phyloP scores from a whole-genome alignment of 2,329 filamentous ascomycete genomes.

The Boeremia lycopersici region DNA sequence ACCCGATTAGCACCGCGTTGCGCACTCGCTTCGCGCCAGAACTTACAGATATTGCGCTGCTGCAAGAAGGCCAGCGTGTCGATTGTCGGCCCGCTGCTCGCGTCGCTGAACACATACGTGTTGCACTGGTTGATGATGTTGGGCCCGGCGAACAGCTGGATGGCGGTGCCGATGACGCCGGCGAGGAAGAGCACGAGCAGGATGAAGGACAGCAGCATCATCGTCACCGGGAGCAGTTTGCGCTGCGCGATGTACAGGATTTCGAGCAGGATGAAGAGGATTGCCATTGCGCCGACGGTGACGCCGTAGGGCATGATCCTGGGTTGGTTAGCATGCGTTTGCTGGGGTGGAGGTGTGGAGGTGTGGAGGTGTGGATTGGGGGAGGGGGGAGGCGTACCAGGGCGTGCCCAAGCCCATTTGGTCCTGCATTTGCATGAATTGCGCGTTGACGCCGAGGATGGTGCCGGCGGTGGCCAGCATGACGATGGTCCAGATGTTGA shows the following conservation, averaged over 20 bases:
- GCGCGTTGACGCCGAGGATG: constrained; percentile 65
- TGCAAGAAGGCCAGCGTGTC: constrained; percentile 67
- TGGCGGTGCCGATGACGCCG: constrained; percentile 66
- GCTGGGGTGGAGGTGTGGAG: neutral
- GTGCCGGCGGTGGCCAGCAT: constrained; percentile 64
- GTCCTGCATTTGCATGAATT: constrained; percentile 64
- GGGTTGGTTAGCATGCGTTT: constrained; percentile 2
- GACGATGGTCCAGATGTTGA: constrained; percentile 69
- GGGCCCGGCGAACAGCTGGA: constrained; percentile 64
- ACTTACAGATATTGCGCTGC: constrained; percentile 66
- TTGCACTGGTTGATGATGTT: constrained; percentile 66
- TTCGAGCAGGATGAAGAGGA: constrained; percentile 65
- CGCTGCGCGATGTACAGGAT: constrained; percentile 62
- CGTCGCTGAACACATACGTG: constrained; percentile 58
- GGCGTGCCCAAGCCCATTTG: constrained; percentile 62
- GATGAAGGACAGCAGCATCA: constrained; percentile 66
- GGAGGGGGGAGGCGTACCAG: constrained; percentile 55
- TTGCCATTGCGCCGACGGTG: constrained; percentile 60
- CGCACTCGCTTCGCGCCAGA: too few relatives aligned
- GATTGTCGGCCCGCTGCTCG: constrained; percentile 54
- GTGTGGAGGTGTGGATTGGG: too few relatives aligned
- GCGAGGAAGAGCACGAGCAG: constrained; percentile 66
- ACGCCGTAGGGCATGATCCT: constrained; percentile 71
- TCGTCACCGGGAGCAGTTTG: constrained; percentile 63
- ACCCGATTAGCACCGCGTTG: constrained; percentile 20